Evolutionary conservation across 768 basidiomycete species (phyloP).

Genomic region (Auriscalpium microsporum): DNA sequence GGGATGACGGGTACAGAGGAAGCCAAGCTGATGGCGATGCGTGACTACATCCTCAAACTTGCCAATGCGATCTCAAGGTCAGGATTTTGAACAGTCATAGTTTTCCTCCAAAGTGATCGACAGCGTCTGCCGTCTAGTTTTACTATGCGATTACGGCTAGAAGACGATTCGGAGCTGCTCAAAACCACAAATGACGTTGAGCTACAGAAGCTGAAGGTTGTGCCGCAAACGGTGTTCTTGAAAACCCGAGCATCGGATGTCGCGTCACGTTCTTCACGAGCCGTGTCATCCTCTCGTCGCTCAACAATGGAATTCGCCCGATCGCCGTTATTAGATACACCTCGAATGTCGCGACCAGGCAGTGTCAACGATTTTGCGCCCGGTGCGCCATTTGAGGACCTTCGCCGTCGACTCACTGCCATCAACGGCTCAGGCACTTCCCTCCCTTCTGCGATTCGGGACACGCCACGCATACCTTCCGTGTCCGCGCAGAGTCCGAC

Average conservation of each 20-base stretch:
- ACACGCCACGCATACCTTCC: slow-evolving; percentile 28
- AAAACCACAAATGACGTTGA: slow-evolving; percentile 63
- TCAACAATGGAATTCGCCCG: slow-evolving; percentile 33
- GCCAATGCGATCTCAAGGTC: slow-evolving; percentile 75
- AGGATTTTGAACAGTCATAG: slow-evolving; percentile 6
- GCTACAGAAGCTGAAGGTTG: slow-evolving; percentile 80
- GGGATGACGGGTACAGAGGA: slow-evolving; percentile 83
- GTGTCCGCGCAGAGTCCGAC: slow-evolving; percentile 14
- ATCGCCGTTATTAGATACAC: slow-evolving; percentile 40
- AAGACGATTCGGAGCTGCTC: slow-evolving; percentile 56
- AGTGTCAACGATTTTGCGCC: slow-evolving; percentile 38
- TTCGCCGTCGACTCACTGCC: slow-evolving; percentile 64
- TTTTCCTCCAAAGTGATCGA: not conserved
- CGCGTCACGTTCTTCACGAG: slow-evolving; percentile 28
- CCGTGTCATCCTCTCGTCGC: slow-evolving; percentile 31
- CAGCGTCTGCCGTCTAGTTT: slow-evolving; percentile 38
- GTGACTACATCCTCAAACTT: slow-evolving; percentile 81
- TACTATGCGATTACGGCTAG: slow-evolving; percentile 51
- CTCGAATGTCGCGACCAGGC: slow-evolving; percentile 36
- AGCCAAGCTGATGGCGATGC: slow-evolving; percentile 77
- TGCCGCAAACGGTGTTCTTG: slow-evolving; percentile 87
- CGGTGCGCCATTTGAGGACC: slow-evolving; percentile 66
- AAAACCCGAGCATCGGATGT: slow-evolving; percentile 43
- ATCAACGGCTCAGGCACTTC: slow-evolving; percentile 70
- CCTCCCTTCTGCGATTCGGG: slow-evolving; percentile 38